Evolutionary conservation across 768 basidiomycete genomes (phyloP).

Genomic region (Xerocomellus intermedius): DNA sequence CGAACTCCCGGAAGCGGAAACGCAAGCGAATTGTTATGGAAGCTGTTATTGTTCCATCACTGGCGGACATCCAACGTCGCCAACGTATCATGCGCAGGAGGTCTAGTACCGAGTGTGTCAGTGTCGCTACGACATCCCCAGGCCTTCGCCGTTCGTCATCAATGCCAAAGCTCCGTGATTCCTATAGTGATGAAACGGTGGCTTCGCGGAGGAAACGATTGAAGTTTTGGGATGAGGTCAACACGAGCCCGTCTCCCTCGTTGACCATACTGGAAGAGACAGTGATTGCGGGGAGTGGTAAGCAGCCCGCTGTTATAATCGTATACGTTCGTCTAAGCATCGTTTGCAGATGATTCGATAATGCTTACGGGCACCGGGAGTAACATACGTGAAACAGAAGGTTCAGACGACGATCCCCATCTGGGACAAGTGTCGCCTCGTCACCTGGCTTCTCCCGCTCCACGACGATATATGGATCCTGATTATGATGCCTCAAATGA

Average conservation of each 20-base stretch:
- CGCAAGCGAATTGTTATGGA: conserved; percentile 53
- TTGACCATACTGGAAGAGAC: conserved; percentile 26
- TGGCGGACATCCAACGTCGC: conserved; percentile 28
- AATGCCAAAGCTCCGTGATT: conserved; percentile 19
- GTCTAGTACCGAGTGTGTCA: conserved; percentile 16
- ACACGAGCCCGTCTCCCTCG: conserved; percentile 15
- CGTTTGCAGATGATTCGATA: conserved; percentile 48
- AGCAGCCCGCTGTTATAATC: conserved; percentile 2
- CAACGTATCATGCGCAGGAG: conserved; percentile 19
- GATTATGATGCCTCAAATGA: conserved; percentile 46
- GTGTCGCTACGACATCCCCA: conserved; percentile 1
- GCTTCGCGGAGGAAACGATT: conserved; percentile 22
- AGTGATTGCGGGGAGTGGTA: conserved; percentile 36
- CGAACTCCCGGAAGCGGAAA: conserved; percentile 35
- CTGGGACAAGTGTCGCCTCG: conserved; percentile 69
- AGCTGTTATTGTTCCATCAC: conserved; percentile 47
- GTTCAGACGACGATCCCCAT: conserved; percentile 64
- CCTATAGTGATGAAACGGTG: conserved; percentile 12
- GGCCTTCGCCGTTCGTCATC: conserved; percentile 29
- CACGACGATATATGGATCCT: conserved; percentile 38
- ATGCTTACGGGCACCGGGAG: conserved; percentile 22
- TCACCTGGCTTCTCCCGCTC: conserved; percentile 60
- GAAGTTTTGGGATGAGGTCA: conserved; percentile 22
- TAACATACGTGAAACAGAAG: conserved; percentile 19
- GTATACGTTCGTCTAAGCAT: conserved; percentile 2